Evolutionary conservation across 805 yeast genomes (phyloP), one percentile per base, ranked within the genome.

Genomic region (Yarrowia bubula): DNA sequence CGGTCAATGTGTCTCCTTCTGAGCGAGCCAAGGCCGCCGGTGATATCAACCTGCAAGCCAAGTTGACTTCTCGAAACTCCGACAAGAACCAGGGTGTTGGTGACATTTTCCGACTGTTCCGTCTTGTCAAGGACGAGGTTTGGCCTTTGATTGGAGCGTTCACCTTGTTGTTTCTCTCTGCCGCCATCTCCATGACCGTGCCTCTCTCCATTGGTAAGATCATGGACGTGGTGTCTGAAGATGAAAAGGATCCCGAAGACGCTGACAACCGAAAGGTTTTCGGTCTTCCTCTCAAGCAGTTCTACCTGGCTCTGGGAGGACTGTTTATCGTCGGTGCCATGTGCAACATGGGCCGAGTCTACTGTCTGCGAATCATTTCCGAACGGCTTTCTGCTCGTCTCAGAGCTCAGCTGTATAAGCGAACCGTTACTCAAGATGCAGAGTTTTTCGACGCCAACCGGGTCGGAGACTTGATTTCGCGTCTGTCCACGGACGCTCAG

Each of bases 401-500:
- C 68, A 82, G 98, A 70, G 81, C 93, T 9, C 81, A 90, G 65
- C 84, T 93, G 41, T 84, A 91, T 75, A 84, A 84, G 71, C 89
- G 88, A 55, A 84, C 93, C 14, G 80, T 93, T 65, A 85, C 85
- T 53, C 97, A 92, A 73, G 97, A 92, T 74, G 86, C 96, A 4
- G 88, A 89, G 69, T 93, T 93, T 71, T 86, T 92, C 76, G 98
- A 93, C 72, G 85, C 86, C 37, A 92, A 95, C 66, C 85, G 92
- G 68, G 91, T 92, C 9, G 98, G 98, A 44, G 98, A 93, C 73
- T 79, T 93, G 71, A 91, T 93, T 48, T 90, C 97, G 5, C 80
- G 98, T 67, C 78, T 93, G 55, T 88, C 95, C 4, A 88, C 90
- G 46, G 98, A 93, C 74, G 89, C 97, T 0, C 90, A 92, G 35